A percentile compares a stretch with the other conserved stretches of the same genome.
Evolutionary conservation across 1,284 basidiomycete genomes (phyloP).

Genomic region (Leccinum glutinopallens): DNA sequence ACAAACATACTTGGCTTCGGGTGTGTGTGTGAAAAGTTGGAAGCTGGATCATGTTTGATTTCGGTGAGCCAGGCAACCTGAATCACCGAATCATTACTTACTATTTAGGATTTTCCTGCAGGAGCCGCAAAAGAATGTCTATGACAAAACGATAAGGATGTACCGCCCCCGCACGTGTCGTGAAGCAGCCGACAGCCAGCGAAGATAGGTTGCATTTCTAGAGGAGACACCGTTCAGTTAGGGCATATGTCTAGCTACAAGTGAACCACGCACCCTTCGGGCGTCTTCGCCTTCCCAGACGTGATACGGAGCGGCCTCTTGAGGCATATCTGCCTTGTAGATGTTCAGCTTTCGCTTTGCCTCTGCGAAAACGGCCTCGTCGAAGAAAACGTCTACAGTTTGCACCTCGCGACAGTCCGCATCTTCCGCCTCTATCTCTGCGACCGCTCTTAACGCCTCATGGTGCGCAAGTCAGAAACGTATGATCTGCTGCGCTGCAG

Average conservation of each 20-base stretch:
- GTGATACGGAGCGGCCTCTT: constrained; percentile 41
- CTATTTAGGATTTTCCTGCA: constrained; percentile 45
- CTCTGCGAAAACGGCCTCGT: constrained; percentile 39
- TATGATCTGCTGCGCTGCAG: constrained; percentile 55
- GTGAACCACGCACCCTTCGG: constrained; percentile 35
- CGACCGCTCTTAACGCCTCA: constrained; percentile 49
- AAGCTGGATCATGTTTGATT: constrained; percentile 41
- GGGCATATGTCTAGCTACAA: neutral
- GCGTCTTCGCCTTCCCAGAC: constrained; percentile 41
- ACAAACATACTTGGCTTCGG: constrained; percentile 20
- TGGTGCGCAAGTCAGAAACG: constrained; percentile 63
- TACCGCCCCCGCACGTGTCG: constrained; percentile 51
- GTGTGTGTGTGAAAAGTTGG: constrained; percentile 51
- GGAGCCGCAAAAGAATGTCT: constrained; percentile 49
- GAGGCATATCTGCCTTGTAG: constrained; percentile 49
- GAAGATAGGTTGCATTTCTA: constrained; percentile 48
- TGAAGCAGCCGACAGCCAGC: constrained; percentile 48
- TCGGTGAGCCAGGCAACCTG: constrained; percentile 1
- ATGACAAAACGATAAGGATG: constrained; percentile 65
- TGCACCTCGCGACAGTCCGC: constrained; percentile 52
- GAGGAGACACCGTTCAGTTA: neutral
- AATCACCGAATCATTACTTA: constrained; percentile 25
- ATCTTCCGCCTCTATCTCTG: constrained; percentile 44
- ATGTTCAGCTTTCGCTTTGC: constrained; percentile 43
- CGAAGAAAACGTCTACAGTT: constrained; percentile 51